phyloP scores from a whole-genome alignment of 2,329 filamentous ascomycete genomes.

The Beauveria sp. region DNA sequence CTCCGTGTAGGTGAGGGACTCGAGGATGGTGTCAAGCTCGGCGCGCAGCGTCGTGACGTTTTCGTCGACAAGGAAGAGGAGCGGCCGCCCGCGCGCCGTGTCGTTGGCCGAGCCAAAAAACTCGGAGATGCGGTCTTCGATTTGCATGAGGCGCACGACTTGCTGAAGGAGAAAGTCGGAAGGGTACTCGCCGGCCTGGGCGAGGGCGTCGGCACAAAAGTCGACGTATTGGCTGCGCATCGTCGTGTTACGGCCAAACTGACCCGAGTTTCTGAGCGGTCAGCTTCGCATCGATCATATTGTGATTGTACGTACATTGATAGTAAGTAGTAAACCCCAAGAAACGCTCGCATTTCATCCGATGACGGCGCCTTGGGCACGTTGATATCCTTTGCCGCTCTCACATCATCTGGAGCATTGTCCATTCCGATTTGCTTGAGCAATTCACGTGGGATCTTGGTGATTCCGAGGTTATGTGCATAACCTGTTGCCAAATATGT shows the following conservation, averaged over 20 bases:
- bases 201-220: constrained; percentile 25
- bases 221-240: constrained; percentile 26
- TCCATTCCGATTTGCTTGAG: constrained; percentile 12
- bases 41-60: constrained; percentile 25
- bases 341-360: constrained; percentile 31
- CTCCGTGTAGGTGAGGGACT: constrained; percentile 22
- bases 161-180: constrained; percentile 27
- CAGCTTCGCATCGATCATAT: not conserved
- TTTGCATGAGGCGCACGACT: constrained; percentile 27
- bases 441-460: constrained; percentile 14
- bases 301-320: constrained; percentile 25
- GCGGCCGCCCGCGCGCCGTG: constrained; percentile 20
- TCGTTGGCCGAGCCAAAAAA: constrained; percentile 25
- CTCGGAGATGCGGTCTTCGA: constrained; percentile 27
- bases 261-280: constrained; percentile 26
- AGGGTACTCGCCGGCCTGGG: constrained; percentile 17
- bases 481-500: constrained; percentile 33
- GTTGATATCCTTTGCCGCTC: constrained; percentile 15
- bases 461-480: constrained; percentile 33
- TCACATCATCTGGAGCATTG: constrained; percentile 9
- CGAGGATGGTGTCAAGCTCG: constrained; percentile 26
- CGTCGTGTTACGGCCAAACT: constrained; percentile 27
- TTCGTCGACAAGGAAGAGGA: constrained; percentile 26
- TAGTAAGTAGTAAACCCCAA: constrained; percentile 33
- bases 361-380: constrained; percentile 20